These are phyloP conservation scores for Craterostigma plantagineum DNA, from an alignment of 257 asterid genomes.

Conservation along the genomic window DNA sequence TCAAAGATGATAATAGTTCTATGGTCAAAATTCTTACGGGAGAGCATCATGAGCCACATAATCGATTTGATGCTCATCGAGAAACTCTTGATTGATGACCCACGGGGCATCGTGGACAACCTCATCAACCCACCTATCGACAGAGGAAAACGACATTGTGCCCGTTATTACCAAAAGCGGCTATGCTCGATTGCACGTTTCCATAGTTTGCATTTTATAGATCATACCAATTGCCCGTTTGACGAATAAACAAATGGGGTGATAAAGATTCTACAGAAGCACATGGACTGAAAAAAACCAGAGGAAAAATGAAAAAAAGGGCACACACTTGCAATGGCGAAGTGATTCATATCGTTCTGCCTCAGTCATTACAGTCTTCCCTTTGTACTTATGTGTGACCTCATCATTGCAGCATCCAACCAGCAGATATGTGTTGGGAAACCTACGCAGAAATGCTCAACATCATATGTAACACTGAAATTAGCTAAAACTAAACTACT, in stretches of 20 bases:
- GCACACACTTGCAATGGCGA: constrained; percentile 80
- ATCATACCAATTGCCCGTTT: neutral
- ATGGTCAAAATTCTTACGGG: constrained; percentile 53
- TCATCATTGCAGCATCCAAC: constrained; percentile 94
- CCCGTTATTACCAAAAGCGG: neutral
- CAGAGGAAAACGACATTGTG: neutral
- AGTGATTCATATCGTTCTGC: constrained; percentile 85
- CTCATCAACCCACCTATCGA: constrained; percentile 92
- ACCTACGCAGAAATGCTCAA: too few species aligned
- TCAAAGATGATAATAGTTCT: too few species aligned
- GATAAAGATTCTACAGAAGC: neutral
- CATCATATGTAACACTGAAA: too few species aligned
- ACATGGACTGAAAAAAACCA: neutral
- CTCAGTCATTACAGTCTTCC: constrained; percentile 86
- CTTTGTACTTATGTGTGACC: constrained; percentile 76
- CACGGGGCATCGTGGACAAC: constrained; percentile 97
- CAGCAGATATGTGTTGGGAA: constrained; percentile 61
- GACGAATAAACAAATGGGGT: neutral
- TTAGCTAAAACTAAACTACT: too few species aligned
- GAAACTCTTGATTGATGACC: constrained; percentile 82
- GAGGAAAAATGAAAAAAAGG: neutral
- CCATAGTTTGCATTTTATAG: too few species aligned
- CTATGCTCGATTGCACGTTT: neutral
- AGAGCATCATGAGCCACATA: constrained; percentile 93
- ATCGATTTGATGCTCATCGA: constrained; percentile 71